These are phyloP conservation scores for Tricholoma saponaceum DNA, from an alignment of 768 basidiomycete genomes.

Conservation along the genomic window DNA sequence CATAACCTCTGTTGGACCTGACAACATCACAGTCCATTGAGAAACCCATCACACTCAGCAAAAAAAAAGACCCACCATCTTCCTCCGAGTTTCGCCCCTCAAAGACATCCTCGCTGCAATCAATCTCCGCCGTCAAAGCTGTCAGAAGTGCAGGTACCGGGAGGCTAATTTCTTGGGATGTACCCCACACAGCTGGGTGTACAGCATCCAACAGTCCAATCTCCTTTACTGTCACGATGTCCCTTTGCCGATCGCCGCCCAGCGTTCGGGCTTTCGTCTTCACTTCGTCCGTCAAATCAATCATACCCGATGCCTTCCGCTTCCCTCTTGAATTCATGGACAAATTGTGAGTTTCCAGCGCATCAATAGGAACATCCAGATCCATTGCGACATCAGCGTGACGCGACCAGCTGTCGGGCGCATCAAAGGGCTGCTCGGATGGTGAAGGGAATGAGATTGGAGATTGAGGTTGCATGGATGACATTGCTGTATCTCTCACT, in stretches of 20 bases:
- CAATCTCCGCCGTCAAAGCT: conserved; percentile 53
- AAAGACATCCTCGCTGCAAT: conserved; percentile 62
- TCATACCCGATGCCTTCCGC: conserved; percentile 40
- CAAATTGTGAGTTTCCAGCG: conserved; percentile 40
- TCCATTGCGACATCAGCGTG: conserved; percentile 46
- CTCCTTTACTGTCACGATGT: conserved; percentile 49
- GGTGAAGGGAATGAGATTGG: conserved; percentile 42
- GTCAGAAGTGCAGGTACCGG: conserved; percentile 60
- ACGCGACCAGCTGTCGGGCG: conserved; percentile 31
- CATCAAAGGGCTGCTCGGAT: conserved; percentile 46
- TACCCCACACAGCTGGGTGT: conserved; percentile 14
- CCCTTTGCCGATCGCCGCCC: conserved; percentile 62
- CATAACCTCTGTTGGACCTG: conserved; percentile 66
- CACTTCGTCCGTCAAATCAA: conserved; percentile 37
- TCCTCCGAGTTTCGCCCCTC: conserved; percentile 79
- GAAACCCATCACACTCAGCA: not conserved
- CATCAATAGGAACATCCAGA: conserved; percentile 50
- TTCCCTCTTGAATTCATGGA: conserved; percentile 40
- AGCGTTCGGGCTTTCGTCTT: conserved; percentile 48
- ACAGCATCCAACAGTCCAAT: conserved; percentile 28
- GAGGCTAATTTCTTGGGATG: conserved; percentile 31
- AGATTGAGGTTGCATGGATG: conserved; percentile 17
- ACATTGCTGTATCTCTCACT: conserved; percentile 20
- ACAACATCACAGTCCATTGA: not conserved
- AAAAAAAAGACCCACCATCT: conserved; percentile 37